phyloP scores from a whole-genome alignment of 2,329 filamentous ascomycete genomes.

The Paraphoma chrysanthemicola region DNA sequence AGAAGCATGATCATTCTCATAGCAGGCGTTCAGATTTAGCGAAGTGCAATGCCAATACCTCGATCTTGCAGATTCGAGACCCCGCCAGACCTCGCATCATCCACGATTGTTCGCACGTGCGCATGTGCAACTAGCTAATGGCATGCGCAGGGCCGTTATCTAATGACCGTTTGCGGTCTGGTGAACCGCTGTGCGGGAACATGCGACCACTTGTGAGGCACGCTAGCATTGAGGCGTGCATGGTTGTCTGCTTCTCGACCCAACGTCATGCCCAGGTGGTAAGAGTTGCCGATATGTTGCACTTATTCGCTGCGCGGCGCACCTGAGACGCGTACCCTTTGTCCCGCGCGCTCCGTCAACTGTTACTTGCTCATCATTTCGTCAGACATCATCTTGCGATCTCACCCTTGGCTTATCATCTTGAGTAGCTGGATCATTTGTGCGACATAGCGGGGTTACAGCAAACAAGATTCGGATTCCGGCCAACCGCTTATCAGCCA shows the following conservation, averaged over 20 bases:
- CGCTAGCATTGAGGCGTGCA: background rate
- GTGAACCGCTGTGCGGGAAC: background rate
- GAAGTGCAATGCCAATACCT: constrained; percentile 17
- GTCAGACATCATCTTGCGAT: background rate
- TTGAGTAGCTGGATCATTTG: background rate
- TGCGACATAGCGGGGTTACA: background rate
- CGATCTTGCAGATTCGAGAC: constrained; percentile 11
- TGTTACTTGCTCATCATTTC: background rate
- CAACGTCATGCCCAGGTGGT: constrained; percentile 12
- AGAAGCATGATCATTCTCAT: constrained; percentile 26
- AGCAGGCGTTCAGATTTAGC: constrained; percentile 18
- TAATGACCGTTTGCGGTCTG: constrained; percentile 6
- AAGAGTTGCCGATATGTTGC: background rate
- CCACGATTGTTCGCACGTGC: constrained; percentile 9
- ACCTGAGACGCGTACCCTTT: constrained; percentile 1
- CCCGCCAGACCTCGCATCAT: constrained; percentile 2
- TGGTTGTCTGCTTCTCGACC: background rate
- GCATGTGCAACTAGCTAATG: constrained; percentile 16
- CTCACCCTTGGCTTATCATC: constrained; percentile 3
- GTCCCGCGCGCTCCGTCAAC: background rate
- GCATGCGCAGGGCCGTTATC: constrained; percentile 17
- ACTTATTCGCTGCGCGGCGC: constrained; percentile 1
- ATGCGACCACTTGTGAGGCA: constrained; percentile 1
- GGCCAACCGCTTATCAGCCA: background rate
- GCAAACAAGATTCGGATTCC: background rate